Conservation (phyloP, 129 eudicot genomes). For the Ambrosia artemisiifolia region DNA sequence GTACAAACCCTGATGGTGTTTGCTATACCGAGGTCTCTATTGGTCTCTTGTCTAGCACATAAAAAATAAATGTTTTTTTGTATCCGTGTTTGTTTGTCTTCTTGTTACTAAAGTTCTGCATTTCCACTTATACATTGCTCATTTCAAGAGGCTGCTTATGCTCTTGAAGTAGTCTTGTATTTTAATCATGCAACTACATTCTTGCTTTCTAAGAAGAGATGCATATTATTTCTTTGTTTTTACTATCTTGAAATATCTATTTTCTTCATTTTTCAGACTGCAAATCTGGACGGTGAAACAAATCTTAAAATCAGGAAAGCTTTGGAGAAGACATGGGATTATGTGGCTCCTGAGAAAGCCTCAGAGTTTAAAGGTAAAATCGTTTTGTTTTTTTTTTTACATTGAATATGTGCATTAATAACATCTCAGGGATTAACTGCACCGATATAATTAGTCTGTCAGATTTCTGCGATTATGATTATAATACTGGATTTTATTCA, state of each 20-base stretch:
- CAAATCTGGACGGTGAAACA: constrained; percentile 99
- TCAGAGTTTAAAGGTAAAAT: constrained; percentile 80
- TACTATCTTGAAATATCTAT: constrained; percentile 12
- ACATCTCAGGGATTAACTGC: not conserved
- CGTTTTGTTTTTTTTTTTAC: constrained; percentile 4
- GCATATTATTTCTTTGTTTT: not conserved
- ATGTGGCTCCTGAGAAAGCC: constrained; percentile 71
- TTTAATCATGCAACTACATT: constrained; percentile 3
- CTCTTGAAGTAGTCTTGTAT: constrained; percentile 3
- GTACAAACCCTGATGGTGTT: constrained; percentile 93
- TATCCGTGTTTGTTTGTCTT: not conserved
- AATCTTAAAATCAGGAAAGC: constrained; percentile 97
- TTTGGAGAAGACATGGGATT: constrained; percentile 96
- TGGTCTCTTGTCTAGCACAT: not conserved
- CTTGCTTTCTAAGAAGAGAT: constrained; percentile 7
- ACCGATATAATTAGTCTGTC: not conserved
- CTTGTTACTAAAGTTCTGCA: constrained; percentile 3
- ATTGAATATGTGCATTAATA: constrained; percentile 5
- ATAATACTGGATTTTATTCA: not conserved
- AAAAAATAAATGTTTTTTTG: not conserved
- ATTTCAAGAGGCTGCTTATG: constrained; percentile 5
- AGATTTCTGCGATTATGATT: not conserved
- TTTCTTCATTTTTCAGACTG: constrained; percentile 56
- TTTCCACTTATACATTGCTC: constrained; percentile 1
- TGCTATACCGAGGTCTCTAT: constrained; percentile 83